Base-by-base conservation (phyloP, 305 asterid species). In the Solanum hybrid region DNA sequence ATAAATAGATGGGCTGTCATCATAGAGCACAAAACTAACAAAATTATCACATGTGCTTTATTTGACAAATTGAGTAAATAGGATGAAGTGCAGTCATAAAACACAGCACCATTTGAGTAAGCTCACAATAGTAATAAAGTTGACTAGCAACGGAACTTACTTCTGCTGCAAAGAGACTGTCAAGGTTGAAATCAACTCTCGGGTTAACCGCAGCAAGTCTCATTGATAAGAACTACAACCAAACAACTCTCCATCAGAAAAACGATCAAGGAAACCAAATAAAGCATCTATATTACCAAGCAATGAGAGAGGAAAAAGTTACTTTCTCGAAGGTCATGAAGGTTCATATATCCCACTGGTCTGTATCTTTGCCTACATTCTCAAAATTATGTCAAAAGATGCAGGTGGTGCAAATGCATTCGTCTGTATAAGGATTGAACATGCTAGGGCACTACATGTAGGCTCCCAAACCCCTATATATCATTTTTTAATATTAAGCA, bases 181-280 rank as follows among this genome's bases (percentile, higher is more conserved):
- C 98, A 37, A 95, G 92, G 93, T 96, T 95, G 93, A 94, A 92
- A 92, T 95, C 97, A 71, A 92, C 93, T 91, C 96, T 91, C 2
- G 99, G 97, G 92, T 95, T 93, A 64, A 93, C 98, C 32, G 98
- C 95, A 91, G 99, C 98, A 81, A 97, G 99, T 91, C 96, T 95
- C 99, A 97, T 96, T 86, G 99, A 96, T 86, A 97, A 92, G 91
- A 95, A 95, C 99, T 97, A 97, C 32, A 89, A 77, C 85, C 82
- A 92, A 45, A 92, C n/a, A 88, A 79, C 90, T 4, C 90, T 13
- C 88, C 78, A 87, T 92, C 92, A 93, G 91, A 27, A 75, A 78
- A 77, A 84, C 45, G 31, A 84, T 56, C 26, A 22, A 11, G 29
- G 45, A 26, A 84, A 84, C 42, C 42, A 19, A 19, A 2, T 51